Conservation (phyloP, 148 eudicot genomes). For the Camellia sinensis region DNA sequence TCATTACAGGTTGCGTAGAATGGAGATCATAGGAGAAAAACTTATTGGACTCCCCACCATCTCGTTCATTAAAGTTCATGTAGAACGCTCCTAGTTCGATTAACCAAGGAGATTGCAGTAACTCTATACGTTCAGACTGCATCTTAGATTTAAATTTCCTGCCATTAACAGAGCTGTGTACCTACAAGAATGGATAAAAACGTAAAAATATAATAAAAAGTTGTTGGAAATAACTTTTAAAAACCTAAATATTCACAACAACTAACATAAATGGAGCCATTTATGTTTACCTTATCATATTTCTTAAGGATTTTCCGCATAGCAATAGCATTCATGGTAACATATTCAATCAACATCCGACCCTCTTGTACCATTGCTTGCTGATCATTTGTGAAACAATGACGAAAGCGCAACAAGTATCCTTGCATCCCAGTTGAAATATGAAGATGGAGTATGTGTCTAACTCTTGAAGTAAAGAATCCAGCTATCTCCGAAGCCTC, state of each 20-base stretch:
- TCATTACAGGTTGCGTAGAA: conserved; percentile 19
- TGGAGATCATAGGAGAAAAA: conserved; percentile 25
- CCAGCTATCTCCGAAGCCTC: conserved; percentile 40
- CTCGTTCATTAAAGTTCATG: conserved; percentile 23
- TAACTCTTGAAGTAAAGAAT: conserved; percentile 35
- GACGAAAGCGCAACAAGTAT: conserved; percentile 18
- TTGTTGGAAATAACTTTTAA: not conserved
- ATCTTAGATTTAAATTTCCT: conserved; percentile 31
- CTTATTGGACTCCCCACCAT: conserved; percentile 15
- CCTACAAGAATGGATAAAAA: conserved; percentile 16
- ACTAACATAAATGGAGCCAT: not conserved
- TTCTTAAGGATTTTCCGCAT: conserved; percentile 40
- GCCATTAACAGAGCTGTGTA: conserved; percentile 32
- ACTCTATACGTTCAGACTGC: conserved; percentile 28
- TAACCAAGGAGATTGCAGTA: conserved; percentile 42
- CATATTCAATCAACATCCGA: conserved; percentile 30
- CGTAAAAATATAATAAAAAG: not conserved
- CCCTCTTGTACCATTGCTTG: conserved; percentile 30
- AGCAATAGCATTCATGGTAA: conserved; percentile 39
- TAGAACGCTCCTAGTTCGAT: conserved; percentile 41
- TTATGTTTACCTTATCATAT: conserved; percentile 35
- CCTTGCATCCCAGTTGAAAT: conserved; percentile 24
- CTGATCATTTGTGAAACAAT: conserved; percentile 26
- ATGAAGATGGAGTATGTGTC: conserved; percentile 35
- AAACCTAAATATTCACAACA: not conserved